These are phyloP conservation scores for Davidsoniella australis DNA, from an alignment of 2,329 filamentous ascomycete genomes.

Conservation along the genomic window DNA sequence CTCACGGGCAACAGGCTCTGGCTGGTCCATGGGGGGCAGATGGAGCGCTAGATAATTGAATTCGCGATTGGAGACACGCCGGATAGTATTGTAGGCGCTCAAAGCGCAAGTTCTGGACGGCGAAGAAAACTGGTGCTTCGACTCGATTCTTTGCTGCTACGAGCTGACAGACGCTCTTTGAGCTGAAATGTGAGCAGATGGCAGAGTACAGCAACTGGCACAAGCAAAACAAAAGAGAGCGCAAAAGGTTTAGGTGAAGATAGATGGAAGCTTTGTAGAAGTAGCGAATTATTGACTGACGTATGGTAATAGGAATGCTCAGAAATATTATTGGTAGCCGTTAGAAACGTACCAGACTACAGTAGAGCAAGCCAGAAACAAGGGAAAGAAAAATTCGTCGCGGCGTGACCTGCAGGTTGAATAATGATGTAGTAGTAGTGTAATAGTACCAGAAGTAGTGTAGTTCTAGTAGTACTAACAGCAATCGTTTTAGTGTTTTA, in stretches of 20 bases:
- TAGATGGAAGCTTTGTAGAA: background rate
- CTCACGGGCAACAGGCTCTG: conserved; percentile 35
- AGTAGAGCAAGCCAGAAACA: background rate
- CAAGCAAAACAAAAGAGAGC: background rate
- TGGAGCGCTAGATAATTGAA: background rate
- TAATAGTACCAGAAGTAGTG: background rate
- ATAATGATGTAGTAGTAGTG: background rate
- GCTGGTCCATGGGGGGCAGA: conserved; percentile 28
- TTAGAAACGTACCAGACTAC: too few relatives aligned
- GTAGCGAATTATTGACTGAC: too few relatives aligned
- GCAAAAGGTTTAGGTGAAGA: background rate
- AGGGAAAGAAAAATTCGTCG: conserved; percentile 3
- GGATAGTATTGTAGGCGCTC: background rate
- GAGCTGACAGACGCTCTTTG: background rate
- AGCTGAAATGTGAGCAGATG: background rate
- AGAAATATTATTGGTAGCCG: too few relatives aligned
- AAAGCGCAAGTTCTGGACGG: background rate
- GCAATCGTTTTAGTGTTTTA: conserved; percentile 4
- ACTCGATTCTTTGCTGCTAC: too few relatives aligned
- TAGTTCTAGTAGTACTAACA: too few relatives aligned
- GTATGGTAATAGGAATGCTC: too few relatives aligned
- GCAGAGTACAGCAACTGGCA: too few relatives aligned
- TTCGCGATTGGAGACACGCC: background rate
- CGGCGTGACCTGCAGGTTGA: background rate
- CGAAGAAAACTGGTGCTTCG: background rate